These are phyloP conservation scores for Brassica napus DNA, from an alignment of 345 rosid species.

Conservation along the genomic window DNA sequence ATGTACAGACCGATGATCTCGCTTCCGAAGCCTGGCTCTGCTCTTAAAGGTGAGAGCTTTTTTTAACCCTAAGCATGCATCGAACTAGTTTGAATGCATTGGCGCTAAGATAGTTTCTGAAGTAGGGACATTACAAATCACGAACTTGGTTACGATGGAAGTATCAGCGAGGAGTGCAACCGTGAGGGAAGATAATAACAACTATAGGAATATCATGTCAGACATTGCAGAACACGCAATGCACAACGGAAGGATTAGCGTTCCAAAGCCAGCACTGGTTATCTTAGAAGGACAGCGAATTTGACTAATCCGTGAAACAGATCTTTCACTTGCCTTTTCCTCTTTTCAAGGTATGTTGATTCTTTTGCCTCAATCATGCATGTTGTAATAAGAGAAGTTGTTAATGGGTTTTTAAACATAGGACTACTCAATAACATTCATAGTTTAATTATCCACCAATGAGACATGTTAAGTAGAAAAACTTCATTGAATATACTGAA, in stretches of 20 bases:
- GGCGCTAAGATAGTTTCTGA: background rate
- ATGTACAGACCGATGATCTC: constrained; percentile 45
- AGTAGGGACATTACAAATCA: constrained; percentile 30
- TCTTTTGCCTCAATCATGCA: background rate
- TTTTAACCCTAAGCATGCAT: background rate
- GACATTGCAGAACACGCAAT: constrained; percentile 4
- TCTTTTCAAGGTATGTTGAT: constrained; percentile 16
- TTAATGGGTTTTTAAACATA: background rate
- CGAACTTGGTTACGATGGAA: constrained; percentile 25
- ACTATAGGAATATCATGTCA: constrained; percentile 1
- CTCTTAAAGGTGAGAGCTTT: constrained; percentile 30
- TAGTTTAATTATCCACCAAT: background rate
- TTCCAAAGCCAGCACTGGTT: background rate
- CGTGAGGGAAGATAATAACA: background rate
- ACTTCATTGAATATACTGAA: background rate
- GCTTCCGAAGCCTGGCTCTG: constrained; percentile 21
- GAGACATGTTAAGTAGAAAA: background rate
- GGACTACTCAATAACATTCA: background rate
- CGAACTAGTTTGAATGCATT: background rate
- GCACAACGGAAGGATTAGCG: background rate
- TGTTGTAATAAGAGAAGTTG: background rate
- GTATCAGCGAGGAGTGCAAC: constrained; percentile 25
- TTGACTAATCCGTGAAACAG: constrained; percentile 9
- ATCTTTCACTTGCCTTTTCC: constrained; percentile 13
- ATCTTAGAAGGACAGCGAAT: constrained; percentile 14